A percentile compares a stretch with the other conserved stretches of the same genome.
phyloP scores from a whole-genome alignment of 495 filamentous ascomycete genomes.

The Amniculicola lignicola region DNA sequence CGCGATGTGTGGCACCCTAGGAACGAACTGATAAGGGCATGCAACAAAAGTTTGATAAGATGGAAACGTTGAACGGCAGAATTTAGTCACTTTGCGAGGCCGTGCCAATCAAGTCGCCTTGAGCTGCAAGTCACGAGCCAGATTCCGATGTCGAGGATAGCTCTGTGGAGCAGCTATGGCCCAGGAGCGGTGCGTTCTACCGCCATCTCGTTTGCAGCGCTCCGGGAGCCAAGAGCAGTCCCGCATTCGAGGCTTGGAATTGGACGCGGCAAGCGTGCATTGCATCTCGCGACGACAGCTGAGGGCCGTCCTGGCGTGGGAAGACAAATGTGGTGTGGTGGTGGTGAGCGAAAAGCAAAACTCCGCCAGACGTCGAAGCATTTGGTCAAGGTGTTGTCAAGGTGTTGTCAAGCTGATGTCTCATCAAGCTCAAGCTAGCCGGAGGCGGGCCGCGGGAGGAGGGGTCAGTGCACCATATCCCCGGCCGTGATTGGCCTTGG shows the following conservation, averaged over 20 bases:
- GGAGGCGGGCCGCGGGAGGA: not conserved
- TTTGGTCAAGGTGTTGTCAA: slow-evolving; percentile 24
- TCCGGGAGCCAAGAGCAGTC: slow-evolving; percentile 6
- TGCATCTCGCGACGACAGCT: not conserved
- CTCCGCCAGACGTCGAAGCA: slow-evolving; percentile 4
- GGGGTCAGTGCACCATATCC: not conserved
- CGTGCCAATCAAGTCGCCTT: slow-evolving; percentile 11
- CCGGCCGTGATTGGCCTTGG: slow-evolving; percentile 12
- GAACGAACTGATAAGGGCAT: slow-evolving; percentile 22
- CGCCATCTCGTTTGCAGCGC: slow-evolving; percentile 7
- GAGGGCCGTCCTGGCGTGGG: slow-evolving; percentile 14
- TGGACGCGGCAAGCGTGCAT: not conserved
- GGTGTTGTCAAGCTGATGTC: slow-evolving; percentile 23
- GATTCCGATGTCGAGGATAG: slow-evolving; percentile 4
- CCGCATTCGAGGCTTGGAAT: slow-evolving; percentile 7
- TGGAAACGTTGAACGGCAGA: slow-evolving; percentile 19
- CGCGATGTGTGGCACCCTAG: slow-evolving; percentile 17
- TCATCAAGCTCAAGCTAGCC: slow-evolving; percentile 12
- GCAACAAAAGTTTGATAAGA: slow-evolving; percentile 25
- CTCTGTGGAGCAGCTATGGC: slow-evolving; percentile 1
- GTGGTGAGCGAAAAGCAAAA: slow-evolving; percentile 12
- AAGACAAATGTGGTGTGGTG: not conserved
- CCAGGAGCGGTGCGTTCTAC: not conserved
- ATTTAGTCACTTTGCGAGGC: slow-evolving; percentile 27
- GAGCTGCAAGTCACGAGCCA: slow-evolving; percentile 14